Evolutionary conservation across 73 alveolate genomes (phyloP).

Genomic region (Blepharisma japonicum): DNA sequence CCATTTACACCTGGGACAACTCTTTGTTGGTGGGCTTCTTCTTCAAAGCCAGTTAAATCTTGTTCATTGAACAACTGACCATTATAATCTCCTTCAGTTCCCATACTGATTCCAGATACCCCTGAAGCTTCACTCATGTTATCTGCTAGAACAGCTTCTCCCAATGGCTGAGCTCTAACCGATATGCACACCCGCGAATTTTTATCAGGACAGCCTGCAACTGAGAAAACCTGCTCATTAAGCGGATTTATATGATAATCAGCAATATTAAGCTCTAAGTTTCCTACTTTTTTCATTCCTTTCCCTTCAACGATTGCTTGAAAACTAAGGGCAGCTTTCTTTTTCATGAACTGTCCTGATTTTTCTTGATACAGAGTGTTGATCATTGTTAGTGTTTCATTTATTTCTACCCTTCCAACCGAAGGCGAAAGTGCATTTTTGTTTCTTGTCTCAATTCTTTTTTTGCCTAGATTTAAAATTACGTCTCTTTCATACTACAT

Average conservation of each 20-base stretch:
- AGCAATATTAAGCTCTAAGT: background rate
- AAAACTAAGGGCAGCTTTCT: background rate
- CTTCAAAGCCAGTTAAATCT: background rate
- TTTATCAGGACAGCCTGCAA: background rate
- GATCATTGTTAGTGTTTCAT: conserved; percentile 2
- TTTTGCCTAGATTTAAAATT: background rate
- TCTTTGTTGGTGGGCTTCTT: background rate
- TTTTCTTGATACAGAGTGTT: conserved; percentile 9
- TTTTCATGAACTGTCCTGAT: conserved; percentile 8
- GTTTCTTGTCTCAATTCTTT: background rate
- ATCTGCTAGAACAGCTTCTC: background rate
- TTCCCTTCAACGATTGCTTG: background rate
- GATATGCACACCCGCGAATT: background rate
- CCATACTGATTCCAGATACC: background rate
- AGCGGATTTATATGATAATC: background rate
- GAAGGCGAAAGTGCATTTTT: background rate
- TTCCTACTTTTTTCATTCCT: background rate
- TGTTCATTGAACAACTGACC: background rate
- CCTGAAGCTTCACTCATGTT: background rate
- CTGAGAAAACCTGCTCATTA: background rate
- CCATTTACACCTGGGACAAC: too few species aligned
- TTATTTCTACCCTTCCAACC: background rate
- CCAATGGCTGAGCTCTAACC: background rate
- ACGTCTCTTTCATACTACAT: background rate
- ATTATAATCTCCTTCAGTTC: background rate